A percentile compares a stretch with the other conserved stretches of the same genome.
Conservation (phyloP, 768 basidiomycete genomes). For the Kwoniella sp. region DNA sequence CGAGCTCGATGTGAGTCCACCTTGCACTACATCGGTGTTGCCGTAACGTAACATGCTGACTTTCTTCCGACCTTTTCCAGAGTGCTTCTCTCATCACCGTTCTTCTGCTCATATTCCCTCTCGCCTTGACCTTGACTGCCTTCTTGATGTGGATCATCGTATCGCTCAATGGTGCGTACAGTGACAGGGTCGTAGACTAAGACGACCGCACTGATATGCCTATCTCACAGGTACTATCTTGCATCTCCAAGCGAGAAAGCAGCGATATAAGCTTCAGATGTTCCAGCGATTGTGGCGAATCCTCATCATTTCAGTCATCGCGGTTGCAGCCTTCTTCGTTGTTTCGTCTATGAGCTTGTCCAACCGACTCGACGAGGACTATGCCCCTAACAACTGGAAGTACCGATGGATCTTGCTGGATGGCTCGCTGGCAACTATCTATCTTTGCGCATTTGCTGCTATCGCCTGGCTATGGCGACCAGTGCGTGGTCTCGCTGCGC, state of each 20-base stretch:
- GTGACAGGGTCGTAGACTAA: background rate
- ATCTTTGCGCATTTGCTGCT: constrained; percentile 73
- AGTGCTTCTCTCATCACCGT: constrained; percentile 79
- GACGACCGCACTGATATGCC: background rate
- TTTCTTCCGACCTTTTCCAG: constrained; percentile 16
- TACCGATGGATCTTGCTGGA: constrained; percentile 95
- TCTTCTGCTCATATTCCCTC: constrained; percentile 86
- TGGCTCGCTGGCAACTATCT: constrained; percentile 88
- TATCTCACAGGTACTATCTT: constrained; percentile 72
- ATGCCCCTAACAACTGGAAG: constrained; percentile 85
- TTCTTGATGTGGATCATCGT: constrained; percentile 97
- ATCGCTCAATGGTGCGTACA: constrained; percentile 71
- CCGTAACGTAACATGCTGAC: no score
- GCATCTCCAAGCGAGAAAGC: constrained; percentile 81
- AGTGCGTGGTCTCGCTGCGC: constrained; percentile 44
- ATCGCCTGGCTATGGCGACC: constrained; percentile 95
- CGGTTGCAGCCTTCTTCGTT: constrained; percentile 86
- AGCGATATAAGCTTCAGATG: constrained; percentile 82
- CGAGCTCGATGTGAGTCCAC: constrained; percentile 67
- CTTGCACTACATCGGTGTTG: no score
- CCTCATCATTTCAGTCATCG: constrained; percentile 74
- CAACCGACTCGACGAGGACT: constrained; percentile 88
- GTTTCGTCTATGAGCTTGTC: constrained; percentile 90
- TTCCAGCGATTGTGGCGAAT: constrained; percentile 84
- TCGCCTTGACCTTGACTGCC: constrained; percentile 91